These are phyloP conservation scores for Dryadomyces quercus-mongolicae DNA, from an alignment of 2,329 filamentous ascomycete species.

Conservation along the genomic window DNA sequence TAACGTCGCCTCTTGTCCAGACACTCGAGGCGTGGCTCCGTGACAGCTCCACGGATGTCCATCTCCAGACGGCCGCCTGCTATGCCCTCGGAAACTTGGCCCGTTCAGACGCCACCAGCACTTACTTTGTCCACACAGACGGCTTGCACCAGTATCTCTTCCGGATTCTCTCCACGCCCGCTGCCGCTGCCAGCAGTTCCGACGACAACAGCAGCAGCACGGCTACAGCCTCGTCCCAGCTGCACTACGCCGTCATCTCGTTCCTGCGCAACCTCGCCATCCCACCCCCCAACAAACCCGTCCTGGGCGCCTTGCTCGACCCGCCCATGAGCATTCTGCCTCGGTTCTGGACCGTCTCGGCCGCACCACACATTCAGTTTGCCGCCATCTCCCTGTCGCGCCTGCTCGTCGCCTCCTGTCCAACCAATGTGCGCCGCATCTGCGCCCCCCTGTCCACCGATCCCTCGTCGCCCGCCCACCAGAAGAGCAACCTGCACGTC, in stretches of 20 bases:
- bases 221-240: constrained; percentile 23
- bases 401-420: constrained; percentile 40
- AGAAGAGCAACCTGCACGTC: constrained; percentile 23
- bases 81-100: constrained; percentile 50
- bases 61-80: constrained; percentile 41
- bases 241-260: constrained; percentile 43
- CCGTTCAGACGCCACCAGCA: constrained; percentile 42
- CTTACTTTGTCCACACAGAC: constrained; percentile 33
- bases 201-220: constrained; percentile 11
- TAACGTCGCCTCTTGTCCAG: constrained; percentile 24
- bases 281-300: constrained; percentile 38
- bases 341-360: constrained; percentile 37
- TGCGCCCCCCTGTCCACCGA: constrained; percentile 28
- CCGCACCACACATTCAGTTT: constrained; percentile 46
- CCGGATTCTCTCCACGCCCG: constrained; percentile 27
- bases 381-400: constrained; percentile 45
- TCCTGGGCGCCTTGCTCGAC: constrained; percentile 36
- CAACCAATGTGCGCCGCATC: constrained; percentile 37
- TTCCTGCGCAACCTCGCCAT: constrained; percentile 56
- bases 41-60: constrained; percentile 20
- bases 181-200: no score
- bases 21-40: constrained; percentile 29
- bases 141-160: constrained; percentile 33
- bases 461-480: constrained; percentile 20
- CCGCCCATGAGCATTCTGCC: constrained; percentile 28